A percentile compares a stretch with the other conserved stretches of the same genome.
phyloP scores from a whole-genome alignment of 2,329 filamentous ascomycete genomes.

The Plectosphaerella sp. region DNA sequence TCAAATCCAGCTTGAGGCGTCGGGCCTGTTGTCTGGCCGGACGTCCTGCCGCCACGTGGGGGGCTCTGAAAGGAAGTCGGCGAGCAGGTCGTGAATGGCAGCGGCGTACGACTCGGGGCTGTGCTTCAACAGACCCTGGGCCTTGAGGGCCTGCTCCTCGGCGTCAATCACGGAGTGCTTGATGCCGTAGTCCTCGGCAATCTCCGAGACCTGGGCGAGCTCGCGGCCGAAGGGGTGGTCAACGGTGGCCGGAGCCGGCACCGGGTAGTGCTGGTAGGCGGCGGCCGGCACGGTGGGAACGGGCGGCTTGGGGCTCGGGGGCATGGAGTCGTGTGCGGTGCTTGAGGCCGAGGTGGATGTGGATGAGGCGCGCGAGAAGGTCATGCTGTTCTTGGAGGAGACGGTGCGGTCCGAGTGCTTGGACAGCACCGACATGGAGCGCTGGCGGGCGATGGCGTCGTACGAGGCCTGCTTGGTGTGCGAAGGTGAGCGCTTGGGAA shows the following conservation, averaged over 20 bases:
- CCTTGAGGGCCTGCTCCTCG: conserved; percentile 66
- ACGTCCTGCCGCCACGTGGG: conserved; percentile 17
- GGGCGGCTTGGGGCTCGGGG: conserved; percentile 19
- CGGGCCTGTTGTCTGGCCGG: conserved; percentile 9
- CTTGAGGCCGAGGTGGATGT: conserved; percentile 49
- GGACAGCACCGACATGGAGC: conserved; percentile 58
- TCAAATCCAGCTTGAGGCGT: conserved; percentile 46
- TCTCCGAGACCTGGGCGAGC: conserved; percentile 85
- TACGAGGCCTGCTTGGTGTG: conserved; percentile 83
- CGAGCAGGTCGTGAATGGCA: conserved; percentile 70
- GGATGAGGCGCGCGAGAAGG: conserved; percentile 53
- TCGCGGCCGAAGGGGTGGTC: conserved; percentile 81
- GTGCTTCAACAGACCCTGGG: conserved; percentile 68
- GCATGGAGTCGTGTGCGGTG: conserved; percentile 31
- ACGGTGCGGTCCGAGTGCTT: conserved; percentile 47
- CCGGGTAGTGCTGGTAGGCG: conserved; percentile 27
- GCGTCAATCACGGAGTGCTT: conserved; percentile 62
- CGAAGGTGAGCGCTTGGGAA: conserved; percentile 75
- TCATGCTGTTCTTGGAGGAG: conserved; percentile 53
- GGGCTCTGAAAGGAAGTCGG: conserved; percentile 49
- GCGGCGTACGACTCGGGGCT: conserved; percentile 77
- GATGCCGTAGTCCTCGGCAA: conserved; percentile 81
- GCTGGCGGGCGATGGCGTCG: conserved; percentile 65
- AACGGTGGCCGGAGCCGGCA: conserved; percentile 18
- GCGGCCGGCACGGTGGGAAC: conserved; percentile 25